Base-by-base conservation (phyloP, 306 rosid genomes). In the Medicago truncatula region DNA sequence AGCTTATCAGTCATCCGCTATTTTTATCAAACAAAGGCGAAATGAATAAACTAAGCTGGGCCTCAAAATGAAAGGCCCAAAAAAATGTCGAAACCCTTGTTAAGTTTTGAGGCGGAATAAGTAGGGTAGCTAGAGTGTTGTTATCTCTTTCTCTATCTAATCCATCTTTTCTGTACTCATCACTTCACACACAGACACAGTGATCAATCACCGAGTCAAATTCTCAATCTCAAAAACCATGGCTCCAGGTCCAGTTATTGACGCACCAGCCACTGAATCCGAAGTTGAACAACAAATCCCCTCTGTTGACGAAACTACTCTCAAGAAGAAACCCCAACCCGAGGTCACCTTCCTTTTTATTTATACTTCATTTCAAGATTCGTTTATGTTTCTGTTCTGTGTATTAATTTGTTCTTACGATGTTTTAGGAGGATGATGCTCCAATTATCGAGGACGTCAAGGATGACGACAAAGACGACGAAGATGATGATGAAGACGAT, bases 171-270 rank as follows among this genome's bases (percentile, higher is more conserved):
- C 70, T n/a, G 7, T 57, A 13, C 49, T 58, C 57, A 31, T 18
- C 64, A 9, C 13, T 43, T 15, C 52, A 40, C 31, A 3, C 31
- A 28, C 23, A 21, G 23, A 21, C 23, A 21, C 66, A 60, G 2
- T 25, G 25, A 20, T 61, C 67, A 56, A 7, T 39, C 20, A 20
- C 34, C 47, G 47, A 71, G 64, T 62, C 71, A 81, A 68, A 69
- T 70, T 78, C 66, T 77, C 34, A 31, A 54, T 4, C 31, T 65
- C 38, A 8, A 20, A 3, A 82, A 36, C 79, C 77, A 91, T 91
- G 97, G 79, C 97, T 62, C 97, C 97, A 34, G 92, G 90, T 57
- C 93, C 91, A 66, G 86, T 88, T 6, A 89, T 85, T 64, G 95
- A 88, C 38, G 52, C 52, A 44, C 4, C 50, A 2, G 31, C 74